Percentiles rank a stretch among this genome's conserved stretches.
These are phyloP conservation scores for Trypanosoma conorhini DNA, from an alignment of 208 protist genomes.

Conservation along the genomic window DNA sequence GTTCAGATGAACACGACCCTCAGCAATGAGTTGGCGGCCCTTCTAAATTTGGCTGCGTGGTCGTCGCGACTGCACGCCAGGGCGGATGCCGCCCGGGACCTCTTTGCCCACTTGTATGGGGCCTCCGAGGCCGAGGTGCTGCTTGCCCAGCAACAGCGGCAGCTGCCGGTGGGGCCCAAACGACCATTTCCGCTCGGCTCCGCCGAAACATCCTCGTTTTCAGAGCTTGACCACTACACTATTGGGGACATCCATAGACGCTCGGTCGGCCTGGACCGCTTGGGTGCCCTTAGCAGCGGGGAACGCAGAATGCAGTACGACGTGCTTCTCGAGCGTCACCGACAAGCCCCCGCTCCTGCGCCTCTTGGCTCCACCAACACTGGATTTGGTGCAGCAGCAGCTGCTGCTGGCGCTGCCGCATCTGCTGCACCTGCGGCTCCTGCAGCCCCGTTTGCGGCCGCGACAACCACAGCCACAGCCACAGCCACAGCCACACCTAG, in stretches of 20 bases:
- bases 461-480: neutral
- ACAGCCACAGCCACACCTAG: constrained; percentile 5
- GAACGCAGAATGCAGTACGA: constrained; percentile 35
- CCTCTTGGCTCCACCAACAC: constrained; percentile 15
- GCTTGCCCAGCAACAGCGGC: constrained; percentile 36
- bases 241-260: constrained; percentile 37
- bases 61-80: constrained; percentile 57
- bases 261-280: constrained; percentile 24
- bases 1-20: constrained; percentile 68
- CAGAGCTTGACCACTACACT: constrained; percentile 17
- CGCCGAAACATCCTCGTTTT: neutral
- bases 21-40: constrained; percentile 57
- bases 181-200: constrained; percentile 24
- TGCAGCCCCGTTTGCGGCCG: neutral
- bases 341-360: constrained; percentile 15
- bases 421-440: neutral
- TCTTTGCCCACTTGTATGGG: constrained; percentile 71
- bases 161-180: constrained; percentile 21
- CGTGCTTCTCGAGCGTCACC: constrained; percentile 31
- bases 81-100: constrained; percentile 45
- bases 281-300: constrained; percentile 10
- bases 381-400: constrained; percentile 2
- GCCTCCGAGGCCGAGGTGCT: constrained; percentile 67
- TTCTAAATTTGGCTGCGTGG: constrained; percentile 57
- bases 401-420: neutral